Conservation (phyloP, 225 moss, liverwort and hornwort genomes). For the Antitrichia curtipendula region DNA sequence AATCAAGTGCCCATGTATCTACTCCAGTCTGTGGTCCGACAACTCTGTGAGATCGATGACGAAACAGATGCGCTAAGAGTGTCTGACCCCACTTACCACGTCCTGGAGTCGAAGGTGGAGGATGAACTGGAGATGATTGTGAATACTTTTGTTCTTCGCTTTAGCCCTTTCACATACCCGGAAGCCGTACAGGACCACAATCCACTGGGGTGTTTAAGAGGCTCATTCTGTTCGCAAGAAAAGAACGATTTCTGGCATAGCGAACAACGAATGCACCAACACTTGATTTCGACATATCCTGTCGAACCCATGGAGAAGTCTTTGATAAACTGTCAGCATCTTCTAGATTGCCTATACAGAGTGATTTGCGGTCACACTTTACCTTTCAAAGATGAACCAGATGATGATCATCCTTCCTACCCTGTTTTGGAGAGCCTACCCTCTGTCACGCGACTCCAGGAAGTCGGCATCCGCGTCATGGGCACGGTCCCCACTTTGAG, state of each 20-base stretch:
- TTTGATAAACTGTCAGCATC: neutral
- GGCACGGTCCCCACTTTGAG: neutral
- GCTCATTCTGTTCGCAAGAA: neutral
- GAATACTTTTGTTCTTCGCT: neutral
- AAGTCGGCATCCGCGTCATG: neutral
- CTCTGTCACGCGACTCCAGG: neutral
- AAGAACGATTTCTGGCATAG: neutral
- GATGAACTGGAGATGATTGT: neutral
- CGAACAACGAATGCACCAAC: neutral
- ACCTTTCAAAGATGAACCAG: neutral
- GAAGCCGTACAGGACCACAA: too few relatives aligned
- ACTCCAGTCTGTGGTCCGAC: neutral
- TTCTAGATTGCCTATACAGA: neutral
- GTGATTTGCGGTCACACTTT: neutral
- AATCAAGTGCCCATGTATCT: neutral
- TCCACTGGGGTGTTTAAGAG: neutral
- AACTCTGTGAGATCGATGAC: neutral
- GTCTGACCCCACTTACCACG: neutral
- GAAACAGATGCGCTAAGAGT: neutral
- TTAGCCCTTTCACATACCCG: neutral
- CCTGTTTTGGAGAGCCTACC: neutral
- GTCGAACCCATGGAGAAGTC: neutral
- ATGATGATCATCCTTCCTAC: too few relatives aligned
- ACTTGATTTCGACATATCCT: neutral
- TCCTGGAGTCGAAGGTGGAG: neutral